These are phyloP conservation scores for Linum lewisii DNA, from an alignment of 345 rosid genomes.

Conservation along the genomic window DNA sequence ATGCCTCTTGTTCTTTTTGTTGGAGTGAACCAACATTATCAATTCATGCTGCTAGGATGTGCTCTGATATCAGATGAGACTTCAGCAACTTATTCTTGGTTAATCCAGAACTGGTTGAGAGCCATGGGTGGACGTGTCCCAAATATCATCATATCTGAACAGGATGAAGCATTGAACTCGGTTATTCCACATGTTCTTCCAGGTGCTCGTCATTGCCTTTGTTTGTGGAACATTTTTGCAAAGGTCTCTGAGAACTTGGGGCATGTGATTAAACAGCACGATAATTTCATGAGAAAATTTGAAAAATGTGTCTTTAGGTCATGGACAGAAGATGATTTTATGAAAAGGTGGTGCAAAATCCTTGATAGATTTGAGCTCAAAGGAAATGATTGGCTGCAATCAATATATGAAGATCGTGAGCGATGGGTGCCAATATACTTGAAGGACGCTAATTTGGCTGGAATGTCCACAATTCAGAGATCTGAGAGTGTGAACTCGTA, in stretches of 20 bases:
- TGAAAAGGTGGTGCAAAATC: slow-evolving; percentile 60
- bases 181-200: slow-evolving; percentile 41
- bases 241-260: slow-evolving; percentile 49
- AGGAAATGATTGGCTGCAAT: slow-evolving; percentile 44
- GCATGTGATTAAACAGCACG: slow-evolving; percentile 40
- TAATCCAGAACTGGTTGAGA: slow-evolving; percentile 56
- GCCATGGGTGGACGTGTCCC: slow-evolving; percentile 63
- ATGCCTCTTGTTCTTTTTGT: slow-evolving; percentile 53
- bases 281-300: slow-evolving; percentile 46
- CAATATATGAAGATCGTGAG: slow-evolving; percentile 46
- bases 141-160: slow-evolving; percentile 47
- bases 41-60: slow-evolving; percentile 56
- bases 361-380: slow-evolving; percentile 46
- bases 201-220: slow-evolving; percentile 39
- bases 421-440: slow-evolving; percentile 58
- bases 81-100: slow-evolving; percentile 44
- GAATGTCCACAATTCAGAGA: slow-evolving; percentile 47
- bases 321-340: slow-evolving; percentile 47
- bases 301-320: slow-evolving; percentile 57
- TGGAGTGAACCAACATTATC: slow-evolving; percentile 66
- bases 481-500: slow-evolving; percentile 49
- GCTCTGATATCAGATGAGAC: slow-evolving; percentile 54
- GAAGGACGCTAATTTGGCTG: slow-evolving; percentile 43
- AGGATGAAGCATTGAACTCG: slow-evolving; percentile 31
- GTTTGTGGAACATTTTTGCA: slow-evolving; percentile 48